Evolutionary conservation across 257 asterid genomes (phyloP).

Genomic region (Primulina tabacum): DNA sequence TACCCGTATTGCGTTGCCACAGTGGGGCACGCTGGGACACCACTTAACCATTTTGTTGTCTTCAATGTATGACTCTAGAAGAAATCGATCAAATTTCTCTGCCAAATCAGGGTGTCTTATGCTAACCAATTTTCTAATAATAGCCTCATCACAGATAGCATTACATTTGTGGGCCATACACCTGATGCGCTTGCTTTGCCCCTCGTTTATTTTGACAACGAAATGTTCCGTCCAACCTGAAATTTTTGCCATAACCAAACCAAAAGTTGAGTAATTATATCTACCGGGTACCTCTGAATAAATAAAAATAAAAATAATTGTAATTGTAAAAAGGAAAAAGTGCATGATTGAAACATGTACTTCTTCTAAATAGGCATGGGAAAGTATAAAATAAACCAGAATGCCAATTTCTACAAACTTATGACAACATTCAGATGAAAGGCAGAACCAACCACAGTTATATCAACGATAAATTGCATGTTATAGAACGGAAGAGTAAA

Average conservation of each 20-base stretch:
- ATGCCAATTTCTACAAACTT: not conserved
- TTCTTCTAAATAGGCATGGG: not conserved
- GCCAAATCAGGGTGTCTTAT: conserved; percentile 64
- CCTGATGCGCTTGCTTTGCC: conserved; percentile 84
- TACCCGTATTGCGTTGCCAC: conserved; percentile 87
- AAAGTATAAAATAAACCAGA: conserved; percentile 1
- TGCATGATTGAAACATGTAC: not conserved
- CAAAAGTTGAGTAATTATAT: not conserved
- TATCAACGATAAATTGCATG: conserved; percentile 1
- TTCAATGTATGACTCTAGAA: conserved; percentile 84
- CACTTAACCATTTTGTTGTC: conserved; percentile 92
- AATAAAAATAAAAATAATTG: not conserved
- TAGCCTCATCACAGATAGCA: conserved; percentile 77
- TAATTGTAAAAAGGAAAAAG: not conserved
- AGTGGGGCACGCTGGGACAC: conserved; percentile 91
- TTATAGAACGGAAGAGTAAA: conserved; percentile 2
- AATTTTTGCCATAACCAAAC: conserved; percentile 15
- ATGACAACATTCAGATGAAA: not conserved
- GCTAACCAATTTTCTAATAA: conserved; percentile 58
- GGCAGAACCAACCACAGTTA: conserved; percentile 13
- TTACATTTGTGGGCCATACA: conserved; percentile 93
- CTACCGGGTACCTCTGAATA: not conserved
- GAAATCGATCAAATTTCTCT: conserved; percentile 75
- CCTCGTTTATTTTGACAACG: conserved; percentile 79
- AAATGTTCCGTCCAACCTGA: conserved; percentile 97